phyloP scores from a whole-genome alignment of 768 basidiomycete species.

The Suillus variegatus region DNA sequence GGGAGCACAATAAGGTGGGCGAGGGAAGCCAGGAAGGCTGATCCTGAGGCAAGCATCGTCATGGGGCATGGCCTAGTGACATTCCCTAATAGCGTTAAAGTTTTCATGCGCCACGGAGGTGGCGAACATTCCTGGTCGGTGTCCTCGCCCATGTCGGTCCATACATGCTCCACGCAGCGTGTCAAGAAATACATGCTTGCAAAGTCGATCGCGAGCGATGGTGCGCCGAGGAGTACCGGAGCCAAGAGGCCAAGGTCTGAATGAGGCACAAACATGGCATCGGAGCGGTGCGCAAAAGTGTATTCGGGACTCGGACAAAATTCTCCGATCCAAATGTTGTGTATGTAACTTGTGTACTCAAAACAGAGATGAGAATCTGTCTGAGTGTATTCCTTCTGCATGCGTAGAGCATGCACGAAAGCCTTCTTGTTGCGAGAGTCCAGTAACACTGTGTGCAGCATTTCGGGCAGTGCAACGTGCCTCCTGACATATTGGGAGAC shows the following conservation, averaged over 20 bases:
- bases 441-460: constrained; percentile 42
- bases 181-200: constrained; percentile 36
- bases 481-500: constrained; percentile 36
- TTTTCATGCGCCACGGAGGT: constrained; percentile 15
- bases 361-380: constrained; percentile 26
- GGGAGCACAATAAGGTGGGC: constrained; percentile 36
- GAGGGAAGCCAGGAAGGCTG: constrained; percentile 36
- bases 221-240: constrained; percentile 9
- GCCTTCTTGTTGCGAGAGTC: not conserved
- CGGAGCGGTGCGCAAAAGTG: constrained; percentile 4
- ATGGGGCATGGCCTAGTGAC: constrained; percentile 32
- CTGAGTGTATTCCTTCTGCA: constrained; percentile 20
- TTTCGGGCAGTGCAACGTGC: constrained; percentile 33
- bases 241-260: constrained; percentile 22
- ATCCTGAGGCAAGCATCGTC: constrained; percentile 22
- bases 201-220: not conserved
- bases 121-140: constrained; percentile 22
- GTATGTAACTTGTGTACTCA: constrained; percentile 33
- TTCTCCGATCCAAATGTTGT: constrained; percentile 37
- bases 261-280: constrained; percentile 10
- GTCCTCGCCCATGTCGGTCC: not conserved
- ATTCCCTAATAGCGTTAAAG: constrained; percentile 39
- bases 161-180: constrained; percentile 26
- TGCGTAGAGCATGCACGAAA: constrained; percentile 35
- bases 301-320: constrained; percentile 18